Evolutionary conservation across 129 eudicot genomes (phyloP).

Genomic region (Glebionis coronaria): DNA sequence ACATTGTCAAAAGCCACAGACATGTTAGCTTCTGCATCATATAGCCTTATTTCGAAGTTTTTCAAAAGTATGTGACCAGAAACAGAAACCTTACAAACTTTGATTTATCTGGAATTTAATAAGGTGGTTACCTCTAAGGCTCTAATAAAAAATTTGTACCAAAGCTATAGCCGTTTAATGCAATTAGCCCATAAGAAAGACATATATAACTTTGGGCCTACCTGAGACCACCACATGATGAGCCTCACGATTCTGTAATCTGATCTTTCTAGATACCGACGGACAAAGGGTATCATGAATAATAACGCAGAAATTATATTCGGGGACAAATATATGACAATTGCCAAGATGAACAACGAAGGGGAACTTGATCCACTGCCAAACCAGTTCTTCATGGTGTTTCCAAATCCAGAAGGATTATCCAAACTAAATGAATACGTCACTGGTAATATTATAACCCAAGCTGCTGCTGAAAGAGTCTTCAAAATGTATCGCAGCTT

Average conservation of each 20-base stretch:
- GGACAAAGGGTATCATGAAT: slow-evolving; percentile 75
- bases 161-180: too few relatives aligned
- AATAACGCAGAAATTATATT: slow-evolving; percentile 76
- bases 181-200: too few relatives aligned
- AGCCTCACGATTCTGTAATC: slow-evolving; percentile 71
- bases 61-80: too few relatives aligned
- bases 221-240: slow-evolving; percentile 99
- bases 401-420: slow-evolving; percentile 77
- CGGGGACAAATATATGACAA: slow-evolving; percentile 76
- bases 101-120: too few relatives aligned
- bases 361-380: slow-evolving; percentile 59
- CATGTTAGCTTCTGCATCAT: too few relatives aligned
- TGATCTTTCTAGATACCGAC: slow-evolving; percentile 74
- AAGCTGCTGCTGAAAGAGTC: slow-evolving; percentile 67
- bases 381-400: slow-evolving; percentile 80
- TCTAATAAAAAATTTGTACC: too few relatives aligned
- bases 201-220: slow-evolving; percentile 16
- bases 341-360: slow-evolving; percentile 74
- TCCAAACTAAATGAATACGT: slow-evolving; percentile 88
- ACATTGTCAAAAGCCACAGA: too few relatives aligned
- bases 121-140: too few relatives aligned
- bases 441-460: slow-evolving; percentile 82
- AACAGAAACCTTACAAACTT: too few relatives aligned
- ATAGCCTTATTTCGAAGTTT: too few relatives aligned
- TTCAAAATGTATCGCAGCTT: slow-evolving; percentile 84